Conservation (phyloP, 331 rosid species). For the Phaseolus coccineus region DNA sequence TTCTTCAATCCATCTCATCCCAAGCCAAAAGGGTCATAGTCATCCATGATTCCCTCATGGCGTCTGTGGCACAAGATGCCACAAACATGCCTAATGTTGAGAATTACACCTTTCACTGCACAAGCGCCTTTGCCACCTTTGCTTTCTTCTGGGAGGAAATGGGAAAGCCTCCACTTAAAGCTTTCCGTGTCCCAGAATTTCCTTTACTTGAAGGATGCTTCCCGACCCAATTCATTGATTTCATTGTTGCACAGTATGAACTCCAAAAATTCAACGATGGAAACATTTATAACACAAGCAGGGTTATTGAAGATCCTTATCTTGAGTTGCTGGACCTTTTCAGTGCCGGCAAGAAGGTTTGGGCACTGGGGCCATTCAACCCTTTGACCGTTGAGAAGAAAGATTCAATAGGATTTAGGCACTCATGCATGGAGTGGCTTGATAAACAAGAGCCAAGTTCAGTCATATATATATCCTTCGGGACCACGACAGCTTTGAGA, state of each 20-base stretch:
- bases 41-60: slow-evolving; percentile 29
- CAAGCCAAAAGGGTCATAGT: background rate
- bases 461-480: background rate
- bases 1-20: slow-evolving; percentile 16
- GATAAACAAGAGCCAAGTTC: slow-evolving; percentile 21
- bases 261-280: background rate
- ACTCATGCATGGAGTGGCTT: slow-evolving; percentile 19
- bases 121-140: background rate
- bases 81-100: slow-evolving; percentile 1
- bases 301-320: background rate
- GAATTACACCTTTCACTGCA: slow-evolving; percentile 11
- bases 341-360: background rate
- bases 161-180: background rate
- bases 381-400: background rate
- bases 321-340: background rate
- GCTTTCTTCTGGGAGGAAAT: background rate
- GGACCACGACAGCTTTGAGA: background rate
- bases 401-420: background rate
- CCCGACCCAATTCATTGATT: background rate
- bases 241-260: background rate
- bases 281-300: background rate
- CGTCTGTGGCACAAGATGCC: slow-evolving; percentile 20
- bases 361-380: slow-evolving; percentile 10
- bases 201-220: slow-evolving; percentile 28
- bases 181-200: background rate